Percentiles rank a stretch among this genome's conserved stretches.
These are phyloP conservation scores for Termitomyces sp. DNA, from an alignment of 768 basidiomycete genomes.

Conservation along the genomic window DNA sequence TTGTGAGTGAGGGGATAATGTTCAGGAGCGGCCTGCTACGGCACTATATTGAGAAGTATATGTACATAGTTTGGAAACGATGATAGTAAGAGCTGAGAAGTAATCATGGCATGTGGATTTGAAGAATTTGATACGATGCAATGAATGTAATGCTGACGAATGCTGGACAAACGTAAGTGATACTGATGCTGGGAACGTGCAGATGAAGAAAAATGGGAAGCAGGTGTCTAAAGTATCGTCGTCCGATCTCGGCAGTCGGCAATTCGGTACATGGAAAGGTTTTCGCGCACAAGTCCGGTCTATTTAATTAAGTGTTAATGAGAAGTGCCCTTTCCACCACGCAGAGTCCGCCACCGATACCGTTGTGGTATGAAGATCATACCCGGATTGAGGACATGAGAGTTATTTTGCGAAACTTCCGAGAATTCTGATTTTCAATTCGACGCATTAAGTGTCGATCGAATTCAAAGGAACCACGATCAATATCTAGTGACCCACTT, in stretches of 20 bases:
- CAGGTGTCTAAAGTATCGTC: constrained; percentile 1
- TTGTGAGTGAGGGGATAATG: constrained; percentile 1
- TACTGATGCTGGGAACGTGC: constrained; percentile 16
- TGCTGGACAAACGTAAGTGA: constrained; percentile 9
- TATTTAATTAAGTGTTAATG: neutral
- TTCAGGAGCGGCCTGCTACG: constrained; percentile 4
- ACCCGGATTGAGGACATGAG: constrained; percentile 10
- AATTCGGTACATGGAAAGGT: neutral
- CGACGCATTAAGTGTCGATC: constrained; percentile 34
- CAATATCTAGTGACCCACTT: constrained; percentile 25
- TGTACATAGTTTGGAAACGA: constrained; percentile 11
- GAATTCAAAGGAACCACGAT: constrained; percentile 30
- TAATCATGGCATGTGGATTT: constrained; percentile 7
- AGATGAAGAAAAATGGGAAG: constrained; percentile 5
- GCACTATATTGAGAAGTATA: constrained; percentile 3
- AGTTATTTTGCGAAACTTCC: constrained; percentile 17
- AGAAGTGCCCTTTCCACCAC: neutral
- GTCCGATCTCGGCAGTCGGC: neutral
- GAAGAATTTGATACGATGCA: constrained; percentile 12
- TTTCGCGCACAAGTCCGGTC: constrained; percentile 7
- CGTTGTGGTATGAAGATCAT: neutral
- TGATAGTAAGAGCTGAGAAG: constrained; percentile 9
- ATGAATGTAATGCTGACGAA: constrained; percentile 13
- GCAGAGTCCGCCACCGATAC: neutral
- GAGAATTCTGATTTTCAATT: constrained; percentile 31